phyloP scores from a whole-genome alignment of 208 protist genomes.

The Trypanosoma mega region DNA sequence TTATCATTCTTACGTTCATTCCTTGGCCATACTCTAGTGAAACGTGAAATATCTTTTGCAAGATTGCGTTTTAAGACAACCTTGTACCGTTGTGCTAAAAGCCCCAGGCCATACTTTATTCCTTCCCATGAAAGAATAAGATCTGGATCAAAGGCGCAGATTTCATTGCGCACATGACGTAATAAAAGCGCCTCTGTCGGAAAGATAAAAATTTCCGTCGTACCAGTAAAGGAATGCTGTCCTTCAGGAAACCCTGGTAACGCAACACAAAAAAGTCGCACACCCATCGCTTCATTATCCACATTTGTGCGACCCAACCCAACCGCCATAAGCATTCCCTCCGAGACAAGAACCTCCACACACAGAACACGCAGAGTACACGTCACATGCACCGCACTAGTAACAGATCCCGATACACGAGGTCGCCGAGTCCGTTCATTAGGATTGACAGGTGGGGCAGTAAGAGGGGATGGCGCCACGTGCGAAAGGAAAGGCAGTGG shows the following conservation, averaged over 20 bases:
- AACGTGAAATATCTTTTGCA: conserved; percentile 47
- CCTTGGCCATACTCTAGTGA: conserved; percentile 6
- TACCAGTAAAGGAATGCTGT: conserved; percentile 15
- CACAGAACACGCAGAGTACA: conserved; percentile 42
- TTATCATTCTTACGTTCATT: background rate
- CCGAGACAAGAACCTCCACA: conserved; percentile 48
- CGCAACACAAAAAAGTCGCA: conserved; percentile 52
- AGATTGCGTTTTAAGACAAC: conserved; percentile 48
- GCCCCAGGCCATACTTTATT: conserved; percentile 61
- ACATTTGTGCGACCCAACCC: conserved; percentile 43
- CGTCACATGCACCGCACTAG: conserved; percentile 1
- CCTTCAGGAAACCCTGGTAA: background rate
- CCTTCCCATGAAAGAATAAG: conserved; percentile 80
- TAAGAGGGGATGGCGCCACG: conserved; percentile 10
- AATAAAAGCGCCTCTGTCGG: conserved; percentile 50
- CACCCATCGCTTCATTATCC: conserved; percentile 22
- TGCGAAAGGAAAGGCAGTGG: conserved; percentile 19
- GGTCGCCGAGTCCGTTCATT: background rate
- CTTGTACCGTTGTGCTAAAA: conserved; percentile 61
- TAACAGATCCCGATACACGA: conserved; percentile 3
- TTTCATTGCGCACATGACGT: conserved; percentile 36
- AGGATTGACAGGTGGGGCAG: background rate
- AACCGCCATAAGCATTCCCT: conserved; percentile 52
- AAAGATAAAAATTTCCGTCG: conserved; percentile 42
- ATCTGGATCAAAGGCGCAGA: conserved; percentile 61